Percentiles rank a stretch among this genome's conserved stretches.
phyloP scores from a whole-genome alignment of 208 protist genomes.

The Acanthamoeba healyi region DNA sequence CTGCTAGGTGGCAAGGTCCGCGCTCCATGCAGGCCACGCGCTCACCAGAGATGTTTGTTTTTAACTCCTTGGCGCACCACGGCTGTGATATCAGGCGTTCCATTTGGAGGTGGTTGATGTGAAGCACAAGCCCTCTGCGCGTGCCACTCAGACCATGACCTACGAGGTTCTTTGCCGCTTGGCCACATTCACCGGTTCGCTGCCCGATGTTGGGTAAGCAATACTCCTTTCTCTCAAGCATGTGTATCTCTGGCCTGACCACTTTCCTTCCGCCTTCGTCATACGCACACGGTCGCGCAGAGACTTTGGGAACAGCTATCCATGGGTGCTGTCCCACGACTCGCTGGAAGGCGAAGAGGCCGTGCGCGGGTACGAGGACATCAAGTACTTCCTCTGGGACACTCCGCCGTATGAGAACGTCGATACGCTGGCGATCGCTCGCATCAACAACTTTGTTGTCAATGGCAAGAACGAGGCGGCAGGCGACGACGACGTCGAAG shows the following conservation, averaged over 20 bases:
- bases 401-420: neutral
- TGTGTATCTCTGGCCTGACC: no score
- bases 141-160: neutral
- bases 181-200: neutral
- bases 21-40: no score
- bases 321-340: neutral
- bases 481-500: neutral
- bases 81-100: neutral
- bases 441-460: slow-evolving; percentile 21
- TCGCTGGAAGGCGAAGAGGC: neutral
- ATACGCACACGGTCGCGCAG: no score
- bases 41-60: no score
- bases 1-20: neutral
- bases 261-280: no score
- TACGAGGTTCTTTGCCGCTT: neutral
- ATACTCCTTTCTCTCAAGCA: no score
- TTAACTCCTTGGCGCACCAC: no score
- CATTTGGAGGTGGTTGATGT: neutral
- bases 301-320: slow-evolving; percentile 12
- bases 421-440: neutral
- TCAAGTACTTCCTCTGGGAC: slow-evolving; percentile 43
- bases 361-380: neutral
- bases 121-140: neutral
- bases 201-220: neutral
- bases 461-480: neutral